Percentiles rank a stretch among this genome's conserved stretches.
Conservation (phyloP, 352 stramenopile genomes). For the Globisporangium okanoganense region DNA sequence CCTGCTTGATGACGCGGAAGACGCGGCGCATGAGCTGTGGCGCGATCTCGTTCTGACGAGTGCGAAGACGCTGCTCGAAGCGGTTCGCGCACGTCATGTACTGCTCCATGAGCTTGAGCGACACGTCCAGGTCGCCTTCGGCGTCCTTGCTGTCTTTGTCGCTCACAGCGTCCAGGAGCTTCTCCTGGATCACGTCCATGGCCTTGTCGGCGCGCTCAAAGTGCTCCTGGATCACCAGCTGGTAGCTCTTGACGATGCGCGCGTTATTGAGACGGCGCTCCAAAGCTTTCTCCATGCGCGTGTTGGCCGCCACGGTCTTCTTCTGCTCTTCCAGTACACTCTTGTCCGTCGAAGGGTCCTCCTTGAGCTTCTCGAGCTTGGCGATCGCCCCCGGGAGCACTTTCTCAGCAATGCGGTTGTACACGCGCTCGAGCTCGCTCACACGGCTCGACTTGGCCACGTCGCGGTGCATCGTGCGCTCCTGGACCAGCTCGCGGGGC, state of each 20-base stretch:
- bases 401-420: conserved; percentile 16
- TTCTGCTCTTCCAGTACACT: conserved; percentile 18
- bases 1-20: conserved; percentile 45
- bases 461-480: conserved; percentile 31
- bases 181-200: conserved; percentile 42
- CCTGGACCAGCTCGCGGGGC: conserved; percentile 33
- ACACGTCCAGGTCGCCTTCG: conserved; percentile 50
- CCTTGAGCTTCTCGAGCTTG: conserved; percentile 12
- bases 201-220: conserved; percentile 41
- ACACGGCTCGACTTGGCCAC: conserved; percentile 41
- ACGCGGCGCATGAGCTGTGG: conserved; percentile 69
- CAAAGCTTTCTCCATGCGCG: conserved; percentile 31
- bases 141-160: conserved; percentile 21
- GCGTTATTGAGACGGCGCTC: conserved; percentile 37
- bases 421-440: conserved; percentile 38
- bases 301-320: conserved; percentile 17
- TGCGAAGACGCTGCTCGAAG: conserved; percentile 46
- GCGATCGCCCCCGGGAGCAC: conserved; percentile 6
- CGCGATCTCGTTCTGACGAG: conserved; percentile 40
- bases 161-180: conserved; percentile 26
- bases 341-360: conserved; percentile 18
- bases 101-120: conserved; percentile 62
- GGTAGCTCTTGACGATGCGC: conserved; percentile 37
- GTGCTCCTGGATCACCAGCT: conserved; percentile 45
- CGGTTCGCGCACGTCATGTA: conserved; percentile 72